Base-by-base conservation (phyloP, 352 stramenopile genomes). In the Pythium dissotocum region DNA sequence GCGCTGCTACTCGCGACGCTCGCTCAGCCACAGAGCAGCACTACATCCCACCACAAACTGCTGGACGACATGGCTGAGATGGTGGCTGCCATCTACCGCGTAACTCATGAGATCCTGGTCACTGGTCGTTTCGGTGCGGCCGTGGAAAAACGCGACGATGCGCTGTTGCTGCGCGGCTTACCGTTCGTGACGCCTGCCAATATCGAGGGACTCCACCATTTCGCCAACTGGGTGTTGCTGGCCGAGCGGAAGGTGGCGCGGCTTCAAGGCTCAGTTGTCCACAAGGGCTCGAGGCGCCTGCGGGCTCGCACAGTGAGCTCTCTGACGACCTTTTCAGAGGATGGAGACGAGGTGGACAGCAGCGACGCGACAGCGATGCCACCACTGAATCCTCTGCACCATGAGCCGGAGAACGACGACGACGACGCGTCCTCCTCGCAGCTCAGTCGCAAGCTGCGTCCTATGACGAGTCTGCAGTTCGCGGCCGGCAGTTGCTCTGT, bases 381-480 rank as follows among this genome's bases (percentile, higher is more conserved):
- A 9, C 52, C 56, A 21, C 46, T 74, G 24, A 65, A 56, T 38
- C 70, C 68, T n/a, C 52, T 75, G 18, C 59, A 73, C 33, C 12
- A 56, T 26, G 24, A 65, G 7, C 28, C 35, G 24, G 35, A 52
- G 2, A 73, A 84, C 49, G 71, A 58, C 26, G 57, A 70, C 33
- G 68, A 74, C 33, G 68, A 74, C 14, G 68, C 26, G 24, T 57
- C 54, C 9, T 61, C 67, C 5, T 91, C 87, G 51, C 83, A 75
- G 30, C 54, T 91, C 9, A 93, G 85, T 66, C 84, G 85, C 53
- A 90, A 94, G 54, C 63, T 95, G 21, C 84, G 84, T 0, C 81
- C 82, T 10, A 92, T 94, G 83, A 93, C 80, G 49, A 90, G 82
- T 58, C 76, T 96, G 36, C 86, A 86, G 30, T 93, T 94, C 35